Evolutionary conservation across 345 rosid genomes (phyloP), one percentile per base, ranked within the genome.

Genomic region (Carallia pectinifolia): DNA sequence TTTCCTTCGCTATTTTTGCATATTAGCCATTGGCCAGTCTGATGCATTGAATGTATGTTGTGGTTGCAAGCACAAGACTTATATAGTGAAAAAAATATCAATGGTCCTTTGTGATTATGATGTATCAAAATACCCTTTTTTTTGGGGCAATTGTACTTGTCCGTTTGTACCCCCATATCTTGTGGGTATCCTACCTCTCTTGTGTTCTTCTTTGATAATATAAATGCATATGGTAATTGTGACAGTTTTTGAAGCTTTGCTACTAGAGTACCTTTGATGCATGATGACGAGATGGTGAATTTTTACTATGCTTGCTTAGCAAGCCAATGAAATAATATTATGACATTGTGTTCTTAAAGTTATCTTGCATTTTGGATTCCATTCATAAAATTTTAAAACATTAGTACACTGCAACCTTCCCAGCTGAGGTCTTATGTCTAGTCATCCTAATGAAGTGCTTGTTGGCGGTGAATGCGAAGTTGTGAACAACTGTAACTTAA

Each of bases 31-130:
- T 13, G 12, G 50, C 50, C 18, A 9, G 13, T 40, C 34, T 63
- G 16, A 9, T 40, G 48, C 17, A 2, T 44, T 44, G 36, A 40
- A 27, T 52, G 7, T 19, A 33, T 33, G 40, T 2, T 18, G 17
- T 53, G 2, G 13, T 40, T 40, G 48, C 48, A 40, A 40, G 13
- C 29, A 19, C 12, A 48, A 30, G 39, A 30, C 27, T 23, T 64
- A 30, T 48, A 29, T 18, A 10, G 13, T 47, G 27, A 6, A 29
- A 17, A 23, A 34, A 30, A 16, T 40, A 56, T 8, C 6, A 44
- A 64, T 64, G 31, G 27, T 18, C 56, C 56, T 64, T 64, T 6
- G 17, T 64, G 55, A 29, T 48, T 48, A 64, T 39, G 44, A 64
- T 39, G 44, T 7, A 39, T 37, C 15, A 23, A 47, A 10, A 6